Evolutionary conservation across 1,284 basidiomycete species (phyloP).

Genomic region (Pisolithus thermaeus): DNA sequence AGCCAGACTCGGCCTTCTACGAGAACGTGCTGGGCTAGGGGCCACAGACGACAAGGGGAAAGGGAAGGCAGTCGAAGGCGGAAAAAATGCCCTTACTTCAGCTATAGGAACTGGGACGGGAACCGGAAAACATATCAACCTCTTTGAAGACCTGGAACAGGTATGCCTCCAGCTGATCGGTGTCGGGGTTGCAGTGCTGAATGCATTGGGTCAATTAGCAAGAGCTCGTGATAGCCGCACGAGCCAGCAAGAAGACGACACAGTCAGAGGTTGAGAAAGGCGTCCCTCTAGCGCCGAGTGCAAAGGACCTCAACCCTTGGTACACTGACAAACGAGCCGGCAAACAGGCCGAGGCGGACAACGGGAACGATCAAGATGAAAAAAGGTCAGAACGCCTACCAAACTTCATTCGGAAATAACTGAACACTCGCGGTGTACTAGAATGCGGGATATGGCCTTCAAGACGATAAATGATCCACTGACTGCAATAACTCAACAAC

Average conservation of each 20-base stretch:
- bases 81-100: conserved; percentile 22
- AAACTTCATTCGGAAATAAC: no score
- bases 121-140: conserved; percentile 57
- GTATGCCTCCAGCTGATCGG: conserved; percentile 27
- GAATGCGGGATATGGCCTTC: conserved; percentile 54
- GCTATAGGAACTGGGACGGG: background rate
- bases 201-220: conserved; percentile 25
- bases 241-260: conserved; percentile 41
- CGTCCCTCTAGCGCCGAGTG: conserved; percentile 62
- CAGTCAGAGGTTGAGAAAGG: conserved; percentile 61
- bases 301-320: conserved; percentile 74
- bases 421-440: conserved; percentile 19
- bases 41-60: conserved; percentile 33
- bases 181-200: background rate
- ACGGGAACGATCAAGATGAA: conserved; percentile 17
- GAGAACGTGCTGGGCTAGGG: conserved; percentile 49
- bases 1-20: conserved; percentile 63
- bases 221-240: conserved; percentile 40
- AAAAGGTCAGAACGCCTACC: conserved; percentile 19
- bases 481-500: conserved; percentile 63
- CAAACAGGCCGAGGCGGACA: conserved; percentile 28
- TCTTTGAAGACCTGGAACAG: conserved; percentile 71
- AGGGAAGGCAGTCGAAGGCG: conserved; percentile 30
- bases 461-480: conserved; percentile 67
- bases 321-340: conserved; percentile 44